Conservation (phyloP, 2,329 filamentous ascomycete genomes). For the Cordyceps militaris region DNA sequence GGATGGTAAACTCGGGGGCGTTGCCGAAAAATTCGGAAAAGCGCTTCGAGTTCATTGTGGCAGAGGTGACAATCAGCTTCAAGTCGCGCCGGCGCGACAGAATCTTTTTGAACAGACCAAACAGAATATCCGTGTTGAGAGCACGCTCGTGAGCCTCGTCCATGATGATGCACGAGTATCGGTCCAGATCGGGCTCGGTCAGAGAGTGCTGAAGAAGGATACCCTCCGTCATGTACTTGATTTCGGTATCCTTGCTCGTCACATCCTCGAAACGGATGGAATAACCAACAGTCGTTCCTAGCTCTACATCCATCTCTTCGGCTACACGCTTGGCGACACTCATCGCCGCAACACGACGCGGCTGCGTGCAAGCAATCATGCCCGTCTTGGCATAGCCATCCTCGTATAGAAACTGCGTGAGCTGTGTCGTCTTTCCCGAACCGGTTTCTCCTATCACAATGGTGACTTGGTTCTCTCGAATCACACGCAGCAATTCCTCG, state of each 20-base stretch:
- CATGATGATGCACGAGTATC: slow-evolving; percentile 98
- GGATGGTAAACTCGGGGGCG: slow-evolving; percentile 93
- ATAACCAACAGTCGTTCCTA: slow-evolving; percentile 86
- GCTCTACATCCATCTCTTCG: slow-evolving; percentile 93
- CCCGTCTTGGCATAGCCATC: slow-evolving; percentile 85
- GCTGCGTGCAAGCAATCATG: slow-evolving; percentile 94
- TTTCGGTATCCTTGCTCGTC: slow-evolving; percentile 87
- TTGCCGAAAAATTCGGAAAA: slow-evolving; percentile 96
- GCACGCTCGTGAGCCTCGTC: slow-evolving; percentile 97
- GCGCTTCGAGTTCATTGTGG: slow-evolving; percentile 95
- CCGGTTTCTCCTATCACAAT: slow-evolving; percentile 97
- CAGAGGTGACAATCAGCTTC: slow-evolving; percentile 95
- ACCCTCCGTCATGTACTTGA: slow-evolving; percentile 99
- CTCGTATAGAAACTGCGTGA: slow-evolving; percentile 93
- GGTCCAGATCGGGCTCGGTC: slow-evolving; percentile 85
- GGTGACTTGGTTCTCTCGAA: slow-evolving; percentile 92
- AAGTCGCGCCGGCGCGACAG: slow-evolving; percentile 80
- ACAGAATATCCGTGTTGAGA: slow-evolving; percentile 91
- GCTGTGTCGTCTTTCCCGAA: slow-evolving; percentile 93
- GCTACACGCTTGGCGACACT: slow-evolving; percentile 97
- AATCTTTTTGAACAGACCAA: slow-evolving; percentile 97
- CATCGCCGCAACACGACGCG: slow-evolving; percentile 94
- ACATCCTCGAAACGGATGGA: slow-evolving; percentile 98
- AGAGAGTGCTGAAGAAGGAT: slow-evolving; percentile 88
- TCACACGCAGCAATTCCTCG: slow-evolving; percentile 84